Conservation (phyloP, 495 filamentous ascomycete genomes). For the Aspergillus egyptiacus region DNA sequence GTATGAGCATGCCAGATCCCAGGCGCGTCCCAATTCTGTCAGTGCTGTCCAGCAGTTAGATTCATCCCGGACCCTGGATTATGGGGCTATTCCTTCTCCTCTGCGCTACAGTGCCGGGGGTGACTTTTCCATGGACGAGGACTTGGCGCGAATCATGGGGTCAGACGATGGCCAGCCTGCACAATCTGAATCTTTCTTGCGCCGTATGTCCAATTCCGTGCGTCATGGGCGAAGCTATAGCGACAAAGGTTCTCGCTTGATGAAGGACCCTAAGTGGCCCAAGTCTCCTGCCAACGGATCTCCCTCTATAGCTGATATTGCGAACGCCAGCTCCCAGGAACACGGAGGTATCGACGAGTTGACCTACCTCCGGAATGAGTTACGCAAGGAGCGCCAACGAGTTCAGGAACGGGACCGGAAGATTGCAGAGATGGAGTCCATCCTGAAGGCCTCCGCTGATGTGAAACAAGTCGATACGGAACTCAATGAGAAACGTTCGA, state of each 20-base stretch:
- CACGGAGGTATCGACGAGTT: conserved; percentile 58
- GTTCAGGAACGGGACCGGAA: conserved; percentile 71
- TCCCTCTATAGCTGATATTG: conserved; percentile 55
- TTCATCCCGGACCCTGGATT: conserved; percentile 30
- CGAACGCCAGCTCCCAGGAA: conserved; percentile 62
- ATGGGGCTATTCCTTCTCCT: conserved; percentile 56
- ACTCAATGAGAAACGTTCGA: conserved; percentile 88
- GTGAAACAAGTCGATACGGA: conserved; percentile 81
- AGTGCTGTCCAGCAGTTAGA: conserved; percentile 41
- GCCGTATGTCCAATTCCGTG: conserved; percentile 84
- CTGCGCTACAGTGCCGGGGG: conserved; percentile 67
- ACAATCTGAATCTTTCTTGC: conserved; percentile 62
- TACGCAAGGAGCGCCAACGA: conserved; percentile 73
- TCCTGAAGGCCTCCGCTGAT: conserved; percentile 64
- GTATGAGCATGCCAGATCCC: conserved; percentile 22
- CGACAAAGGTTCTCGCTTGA: conserved; percentile 50
- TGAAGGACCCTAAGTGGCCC: conserved; percentile 56
- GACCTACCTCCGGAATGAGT: conserved; percentile 64
- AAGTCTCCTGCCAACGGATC: conserved; percentile 69
- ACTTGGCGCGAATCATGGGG: conserved; percentile 74
- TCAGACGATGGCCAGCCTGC: conserved; percentile 54
- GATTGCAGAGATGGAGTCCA: conserved; percentile 75
- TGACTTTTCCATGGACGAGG: conserved; percentile 86
- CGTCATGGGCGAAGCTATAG: conserved; percentile 91
- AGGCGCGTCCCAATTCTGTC: conserved; percentile 48